Evolutionary conservation across 495 filamentous ascomycete genomes (phyloP), one percentile per base, ranked within the genome.

Genomic region (Penicillium parvum): DNA sequence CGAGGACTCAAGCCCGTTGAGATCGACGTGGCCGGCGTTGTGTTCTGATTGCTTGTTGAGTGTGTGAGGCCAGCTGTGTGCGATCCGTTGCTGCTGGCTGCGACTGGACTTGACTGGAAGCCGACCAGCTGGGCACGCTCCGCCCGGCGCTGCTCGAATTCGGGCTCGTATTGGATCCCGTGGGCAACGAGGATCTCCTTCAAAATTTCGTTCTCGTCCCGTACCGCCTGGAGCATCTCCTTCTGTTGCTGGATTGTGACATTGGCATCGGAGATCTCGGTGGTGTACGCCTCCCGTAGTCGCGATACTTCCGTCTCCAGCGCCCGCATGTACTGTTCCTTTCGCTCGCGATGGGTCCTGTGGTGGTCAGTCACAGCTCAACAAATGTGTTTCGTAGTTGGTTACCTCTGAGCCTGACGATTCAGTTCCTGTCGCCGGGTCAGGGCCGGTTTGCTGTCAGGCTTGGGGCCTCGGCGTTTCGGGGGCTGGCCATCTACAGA

Each of bases 351-450:
- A 68, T 97, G 91, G 17, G 92, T 96, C 58, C 91, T 85, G 37
- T 9, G 16, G 12, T 11, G 35, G 26, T 17, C 7, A 19, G 41
- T 37, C 15, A 52, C n/a, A n/a, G n/a, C n/a, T n/a, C n/a, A n/a
- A n/a, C n/a, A n/a, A n/a, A n/a, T n/a, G n/a, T n/a, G n/a, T n/a
- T n/a, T n/a, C n/a, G 32, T 10, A 10, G 7, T 35, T 3, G 23
- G 14, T 32, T 81, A 92, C 90, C 91, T 83, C 64, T 98, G 92
- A 19, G 92, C 92, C 69, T 96, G 90, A 40, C 92, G 79, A 59
- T 98, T 98, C 34, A 96, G 66, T 58, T 98, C 92, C 56, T 98
- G 92, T 34, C 90, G 77, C 27, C 91, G 74, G n/a, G 90, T 98
- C 51, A 94, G 65, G 34, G 92, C 89, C 3, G 92, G 92, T 54